These are phyloP conservation scores for Monilinia aucupariae DNA, from an alignment of 2,329 filamentous ascomycete genomes.

Conservation along the genomic window DNA sequence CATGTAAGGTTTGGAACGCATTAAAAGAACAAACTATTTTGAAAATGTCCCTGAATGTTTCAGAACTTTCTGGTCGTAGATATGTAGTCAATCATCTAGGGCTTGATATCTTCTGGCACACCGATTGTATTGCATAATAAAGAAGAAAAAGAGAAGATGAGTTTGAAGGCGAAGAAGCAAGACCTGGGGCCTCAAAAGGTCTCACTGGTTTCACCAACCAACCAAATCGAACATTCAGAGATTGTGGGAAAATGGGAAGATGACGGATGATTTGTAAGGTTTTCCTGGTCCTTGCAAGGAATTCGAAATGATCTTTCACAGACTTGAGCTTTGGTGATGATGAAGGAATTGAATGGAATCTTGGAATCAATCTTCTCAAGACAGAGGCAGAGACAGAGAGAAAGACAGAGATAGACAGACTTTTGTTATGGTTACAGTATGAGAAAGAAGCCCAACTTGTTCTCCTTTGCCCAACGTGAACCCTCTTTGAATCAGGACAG, in stretches of 20 bases:
- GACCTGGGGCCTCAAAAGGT: background rate
- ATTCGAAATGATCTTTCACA: background rate
- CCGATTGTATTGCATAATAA: background rate
- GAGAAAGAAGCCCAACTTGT: background rate
- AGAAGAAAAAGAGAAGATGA: background rate
- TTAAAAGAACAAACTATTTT: background rate
- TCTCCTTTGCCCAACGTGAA: background rate
- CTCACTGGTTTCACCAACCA: background rate
- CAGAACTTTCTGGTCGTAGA: background rate
- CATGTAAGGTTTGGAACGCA: conserved; percentile 8
- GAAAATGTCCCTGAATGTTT: background rate
- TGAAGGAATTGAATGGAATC: background rate
- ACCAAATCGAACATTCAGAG: background rate
- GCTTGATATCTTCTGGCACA: background rate
- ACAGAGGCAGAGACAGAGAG: background rate
- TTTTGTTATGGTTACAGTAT: background rate
- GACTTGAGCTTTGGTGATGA: background rate
- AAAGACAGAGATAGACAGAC: background rate
- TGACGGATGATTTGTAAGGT: background rate
- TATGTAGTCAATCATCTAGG: background rate
- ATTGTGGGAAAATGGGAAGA: background rate
- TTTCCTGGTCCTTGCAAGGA: background rate
- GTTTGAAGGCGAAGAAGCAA: conserved; percentile 5
- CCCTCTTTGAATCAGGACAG: background rate
- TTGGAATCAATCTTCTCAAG: conserved; percentile 9